These are phyloP conservation scores for Lablab purpureus DNA, from an alignment of 306 rosid species.

Conservation along the genomic window DNA sequence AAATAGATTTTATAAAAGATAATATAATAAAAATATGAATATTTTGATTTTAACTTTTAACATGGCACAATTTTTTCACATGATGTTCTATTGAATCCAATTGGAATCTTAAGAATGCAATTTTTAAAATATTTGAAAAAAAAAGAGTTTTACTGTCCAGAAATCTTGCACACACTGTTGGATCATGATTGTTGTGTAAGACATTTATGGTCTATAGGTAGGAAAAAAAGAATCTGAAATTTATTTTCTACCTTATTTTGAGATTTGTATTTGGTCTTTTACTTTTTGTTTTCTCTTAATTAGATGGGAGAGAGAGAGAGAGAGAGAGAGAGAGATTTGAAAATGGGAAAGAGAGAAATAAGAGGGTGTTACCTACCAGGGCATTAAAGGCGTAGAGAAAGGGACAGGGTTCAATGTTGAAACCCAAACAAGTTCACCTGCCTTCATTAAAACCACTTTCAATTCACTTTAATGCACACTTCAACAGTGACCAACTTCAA, in stretches of 20 bases:
- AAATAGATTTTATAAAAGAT: no score
- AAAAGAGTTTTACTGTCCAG: no score
- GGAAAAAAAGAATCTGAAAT: no score
- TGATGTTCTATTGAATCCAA: neutral
- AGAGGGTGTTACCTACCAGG: conserved; percentile 52
- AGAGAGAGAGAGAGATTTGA: neutral
- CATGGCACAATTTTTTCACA: neutral
- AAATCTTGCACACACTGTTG: no score
- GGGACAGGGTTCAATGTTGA: conserved; percentile 52
- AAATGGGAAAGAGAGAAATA: conserved; percentile 1
- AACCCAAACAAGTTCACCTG: conserved; percentile 73
- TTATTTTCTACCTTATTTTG: no score
- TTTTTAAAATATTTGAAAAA: no score
- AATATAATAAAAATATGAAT: no score
- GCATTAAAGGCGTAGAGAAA: conserved; percentile 57
- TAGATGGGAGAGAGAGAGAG: neutral
- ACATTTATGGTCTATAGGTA: no score
- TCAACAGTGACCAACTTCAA: conserved; percentile 69
- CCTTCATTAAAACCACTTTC: conserved; percentile 84
- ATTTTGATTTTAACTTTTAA: no score
- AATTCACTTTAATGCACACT: conserved; percentile 84
- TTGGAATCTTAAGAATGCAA: no score
- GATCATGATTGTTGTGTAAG: no score
- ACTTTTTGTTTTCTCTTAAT: neutral
- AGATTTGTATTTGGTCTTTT: no score